Base-by-base conservation (phyloP, 2,329 filamentous ascomycete species). In the Trichoderma afroharzianum region DNA sequence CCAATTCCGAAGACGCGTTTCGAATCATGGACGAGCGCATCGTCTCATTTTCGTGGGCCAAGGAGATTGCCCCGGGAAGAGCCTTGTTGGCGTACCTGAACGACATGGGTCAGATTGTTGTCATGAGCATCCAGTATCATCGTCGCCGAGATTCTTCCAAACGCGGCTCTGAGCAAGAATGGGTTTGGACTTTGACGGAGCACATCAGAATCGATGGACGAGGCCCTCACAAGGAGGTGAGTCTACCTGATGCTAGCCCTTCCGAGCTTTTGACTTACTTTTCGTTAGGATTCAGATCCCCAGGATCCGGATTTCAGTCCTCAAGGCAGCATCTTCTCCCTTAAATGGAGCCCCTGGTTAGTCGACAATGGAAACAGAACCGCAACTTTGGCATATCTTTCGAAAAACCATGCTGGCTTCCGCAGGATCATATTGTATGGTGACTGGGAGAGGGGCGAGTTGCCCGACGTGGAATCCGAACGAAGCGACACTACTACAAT, bases 341-440 rank as follows among this genome's bases (percentile, higher is more conserved):
- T 90, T 3, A 84, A 80, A 74, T 90, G 86, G 85, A 86, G 86
- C 32, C 86, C 87, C 0, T 90, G 87, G 87, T 72, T 84, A 2
- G 76, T 79, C 2, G 75, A 74, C 0, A 78, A 77, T 2, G 79
- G 76, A 6, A 79, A 76, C 1, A 79, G 79, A 24, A 82, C 81
- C 0, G 83, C 84, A 21, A 81, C 86, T 1, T 71, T 90, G 4
- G 85, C 86, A 0, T 88, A 88, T 73, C 77, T 87, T 11, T 80
- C 85, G 1, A 81, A 80, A 43, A 85, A 87, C 73, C 84, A 88
- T 71, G 82, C 89, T 58, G 88, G 88, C 1, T 90, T 90, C 74
- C 83, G 87, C 21, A 81, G 82, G 53, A 74, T 90, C 59, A 83
- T 83, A 0, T 76, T 89, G 21, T 73, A 78, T 2, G 76, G 75